A percentile compares a stretch with the other conserved stretches of the same genome.
phyloP scores from a whole-genome alignment of 2,329 filamentous ascomycete genomes.

The Aspergillus vadensis region DNA sequence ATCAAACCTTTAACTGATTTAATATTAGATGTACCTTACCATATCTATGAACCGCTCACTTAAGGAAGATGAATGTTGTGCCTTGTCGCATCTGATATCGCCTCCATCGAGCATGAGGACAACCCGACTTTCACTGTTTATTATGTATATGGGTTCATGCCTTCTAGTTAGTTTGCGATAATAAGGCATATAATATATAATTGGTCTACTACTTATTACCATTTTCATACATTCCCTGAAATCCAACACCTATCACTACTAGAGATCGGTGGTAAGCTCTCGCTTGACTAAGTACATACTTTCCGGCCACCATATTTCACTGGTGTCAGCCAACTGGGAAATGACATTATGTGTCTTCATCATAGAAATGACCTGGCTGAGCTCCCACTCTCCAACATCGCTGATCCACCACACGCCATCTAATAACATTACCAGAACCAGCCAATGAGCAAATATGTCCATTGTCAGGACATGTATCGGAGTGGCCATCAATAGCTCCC shows the following conservation, averaged over 20 bases:
- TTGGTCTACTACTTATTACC: no score
- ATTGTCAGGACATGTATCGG: constrained; percentile 22
- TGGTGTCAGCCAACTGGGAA: constrained; percentile 7
- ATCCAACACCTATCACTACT: background rate
- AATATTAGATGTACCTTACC: no score
- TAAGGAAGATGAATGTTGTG: no score
- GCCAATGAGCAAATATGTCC: constrained; percentile 37
- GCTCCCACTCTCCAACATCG: constrained; percentile 30
- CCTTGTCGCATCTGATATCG: no score
- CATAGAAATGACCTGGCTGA: constrained; percentile 25
- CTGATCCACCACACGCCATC: constrained; percentile 40
- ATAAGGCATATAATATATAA: no score
- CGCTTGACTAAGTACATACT: constrained; percentile 25
- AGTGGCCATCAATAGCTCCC: constrained; percentile 5
- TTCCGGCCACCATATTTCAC: constrained; percentile 29
- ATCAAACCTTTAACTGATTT: no score
- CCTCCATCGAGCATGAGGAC: no score
- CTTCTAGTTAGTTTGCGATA: no score
- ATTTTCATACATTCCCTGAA: no score
- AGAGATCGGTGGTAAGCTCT: constrained; percentile 15
- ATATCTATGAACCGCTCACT: no score
- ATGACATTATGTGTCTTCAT: constrained; percentile 19
- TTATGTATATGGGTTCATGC: no score
- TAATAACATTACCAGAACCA: constrained; percentile 34
- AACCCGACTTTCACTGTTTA: no score